Conservation (phyloP, 176 grass and related monocot species). For the Triticum timopheevii region DNA sequence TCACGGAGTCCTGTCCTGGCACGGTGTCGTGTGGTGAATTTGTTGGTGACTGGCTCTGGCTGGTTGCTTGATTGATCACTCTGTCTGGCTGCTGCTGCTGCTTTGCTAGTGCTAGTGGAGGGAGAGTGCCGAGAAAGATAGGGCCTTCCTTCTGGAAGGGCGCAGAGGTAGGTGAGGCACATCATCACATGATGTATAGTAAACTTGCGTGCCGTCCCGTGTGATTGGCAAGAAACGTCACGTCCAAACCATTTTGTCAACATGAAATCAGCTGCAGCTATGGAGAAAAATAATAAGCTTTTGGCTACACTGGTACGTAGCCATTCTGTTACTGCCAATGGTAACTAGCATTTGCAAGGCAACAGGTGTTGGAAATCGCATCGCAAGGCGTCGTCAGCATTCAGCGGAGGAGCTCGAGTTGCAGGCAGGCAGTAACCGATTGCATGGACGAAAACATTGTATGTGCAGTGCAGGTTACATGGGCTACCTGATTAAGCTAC, state of each 20-base stretch:
- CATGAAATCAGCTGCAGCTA: background rate
- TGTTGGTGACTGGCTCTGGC: background rate
- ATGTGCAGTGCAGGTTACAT: slow-evolving; percentile 1
- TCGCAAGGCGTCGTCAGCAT: background rate
- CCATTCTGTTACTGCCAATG: too few relatives aligned
- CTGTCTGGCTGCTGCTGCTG: background rate
- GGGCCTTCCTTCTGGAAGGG: slow-evolving; percentile 5
- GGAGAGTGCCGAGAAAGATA: background rate
- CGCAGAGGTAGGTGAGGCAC: slow-evolving; percentile 20
- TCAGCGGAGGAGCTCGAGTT: background rate
- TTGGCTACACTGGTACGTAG: too few relatives aligned
- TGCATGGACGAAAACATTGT: too few relatives aligned
- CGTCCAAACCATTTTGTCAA: background rate
- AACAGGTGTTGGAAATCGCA: background rate
- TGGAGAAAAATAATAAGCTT: background rate
- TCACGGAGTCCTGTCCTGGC: background rate
- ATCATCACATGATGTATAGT: background rate
- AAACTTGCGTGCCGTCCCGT: background rate
- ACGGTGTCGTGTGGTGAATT: background rate
- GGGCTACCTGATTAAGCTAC: background rate
- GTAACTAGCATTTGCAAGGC: background rate
- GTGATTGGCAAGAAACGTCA: background rate
- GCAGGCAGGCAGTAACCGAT: too few relatives aligned
- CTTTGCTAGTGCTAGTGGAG: background rate
- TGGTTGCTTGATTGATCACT: background rate